Conservation (phyloP, 257 asterid genomes). For the Nicotiana undulata region DNA sequence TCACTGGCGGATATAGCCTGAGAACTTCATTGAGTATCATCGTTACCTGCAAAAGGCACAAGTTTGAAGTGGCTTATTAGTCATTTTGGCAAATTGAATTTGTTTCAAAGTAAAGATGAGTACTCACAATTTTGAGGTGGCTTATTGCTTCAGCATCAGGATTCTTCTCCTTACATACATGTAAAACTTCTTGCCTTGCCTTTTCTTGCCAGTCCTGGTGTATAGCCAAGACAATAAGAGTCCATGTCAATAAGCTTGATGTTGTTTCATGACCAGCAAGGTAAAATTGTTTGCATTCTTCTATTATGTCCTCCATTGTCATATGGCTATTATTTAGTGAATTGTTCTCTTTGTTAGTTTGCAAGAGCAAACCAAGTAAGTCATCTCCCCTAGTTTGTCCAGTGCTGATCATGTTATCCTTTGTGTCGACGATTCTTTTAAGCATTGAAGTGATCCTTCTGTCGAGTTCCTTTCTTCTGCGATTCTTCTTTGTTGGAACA, state of each 20-base stretch:
- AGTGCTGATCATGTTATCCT: constrained; percentile 17
- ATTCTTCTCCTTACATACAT: constrained; percentile 22
- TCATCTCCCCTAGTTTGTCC: constrained; percentile 25
- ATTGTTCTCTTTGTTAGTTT: constrained; percentile 23
- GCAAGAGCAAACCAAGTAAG: constrained; percentile 32
- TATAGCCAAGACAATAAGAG: constrained; percentile 39
- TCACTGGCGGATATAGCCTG: constrained; percentile 47
- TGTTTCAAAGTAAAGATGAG: background rate
- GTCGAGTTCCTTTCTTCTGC: constrained; percentile 29
- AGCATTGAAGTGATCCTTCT: constrained; percentile 35
- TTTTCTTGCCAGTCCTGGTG: constrained; percentile 48
- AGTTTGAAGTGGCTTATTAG: background rate
- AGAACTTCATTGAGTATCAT: constrained; percentile 47
- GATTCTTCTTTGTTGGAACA: constrained; percentile 47
- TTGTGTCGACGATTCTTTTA: constrained; percentile 28
- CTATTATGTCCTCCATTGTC: constrained; percentile 47
- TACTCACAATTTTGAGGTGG: constrained; percentile 47
- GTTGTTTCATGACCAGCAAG: constrained; percentile 54
- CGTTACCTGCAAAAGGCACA: constrained; percentile 23
- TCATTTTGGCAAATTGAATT: background rate
- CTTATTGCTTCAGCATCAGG: constrained; percentile 30
- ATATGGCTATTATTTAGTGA: constrained; percentile 15
- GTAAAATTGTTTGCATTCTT: constrained; percentile 49
- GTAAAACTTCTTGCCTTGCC: constrained; percentile 46
- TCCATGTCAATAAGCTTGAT: constrained; percentile 45